Base-by-base conservation (phyloP, 2,329 filamentous ascomycete genomes). In the Penicillium thymicola region DNA sequence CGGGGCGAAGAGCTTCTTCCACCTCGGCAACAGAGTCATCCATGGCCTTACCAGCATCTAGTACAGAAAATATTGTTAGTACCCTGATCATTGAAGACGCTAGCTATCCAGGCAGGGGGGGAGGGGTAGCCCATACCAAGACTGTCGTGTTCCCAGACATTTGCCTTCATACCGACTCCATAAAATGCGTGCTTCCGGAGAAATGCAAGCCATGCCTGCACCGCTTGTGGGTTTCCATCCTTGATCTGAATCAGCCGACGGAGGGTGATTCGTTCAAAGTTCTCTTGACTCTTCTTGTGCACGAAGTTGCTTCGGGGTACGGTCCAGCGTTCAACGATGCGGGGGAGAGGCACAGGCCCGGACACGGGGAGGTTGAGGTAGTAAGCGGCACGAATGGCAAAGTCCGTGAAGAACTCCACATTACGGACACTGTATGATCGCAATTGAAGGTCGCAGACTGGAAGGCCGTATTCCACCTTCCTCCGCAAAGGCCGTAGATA, bases 121-220 rank as follows among this genome's bases (percentile, higher is more conserved):
- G n/a, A 43, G 11, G 32, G 36, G n/a, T 34, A 42, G 63, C 61
- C 75, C 75, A 61, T 82, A 89, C 89, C 87, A 57, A 92, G 72
- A 55, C 83, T 82, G 68, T 89, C 86, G 75, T 90, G 92, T 71
- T 96, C 90, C 86, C 89, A 99, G 48, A 97, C 84, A 72, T 99
- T 97, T 51, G 94, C 94, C 82, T 99, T 99, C 92, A 99, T 95
- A 67, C 94, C 94, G 40, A 97, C 88, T n/a, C 94, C 94, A 65
- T 95, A 90, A 72, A 94, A 96, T 41, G 92, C 90, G 71, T 97
- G 89, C 76, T 96, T 96, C 70, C 89, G 85, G 70, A 99, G 74
- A 71, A 96, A 97, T 0, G 91, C 92, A 57, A 99, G 79, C 94
- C 94, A 99, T 28, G 92, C 75, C 75, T 95, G 89, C 36, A 99